Percentiles rank a stretch among this genome's conserved stretches.
phyloP scores from a whole-genome alignment of 2,329 filamentous ascomycete genomes.

The Grosmannia clavigera region DNA sequence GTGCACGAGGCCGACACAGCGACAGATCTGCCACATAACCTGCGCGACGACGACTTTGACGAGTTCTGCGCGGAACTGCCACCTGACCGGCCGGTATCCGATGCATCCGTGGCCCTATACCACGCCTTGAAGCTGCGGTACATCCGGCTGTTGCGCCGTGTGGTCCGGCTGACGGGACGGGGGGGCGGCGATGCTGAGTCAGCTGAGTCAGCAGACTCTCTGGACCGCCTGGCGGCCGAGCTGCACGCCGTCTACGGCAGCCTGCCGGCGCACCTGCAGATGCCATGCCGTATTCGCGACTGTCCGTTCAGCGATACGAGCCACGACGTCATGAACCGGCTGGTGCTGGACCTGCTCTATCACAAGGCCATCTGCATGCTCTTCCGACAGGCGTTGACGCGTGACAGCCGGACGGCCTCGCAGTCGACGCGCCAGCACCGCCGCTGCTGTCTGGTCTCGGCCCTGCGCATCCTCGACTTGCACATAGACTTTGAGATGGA shows the following conservation, averaged over 20 bases:
- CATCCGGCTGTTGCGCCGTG: slow-evolving; percentile 25
- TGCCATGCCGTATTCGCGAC: slow-evolving; percentile 10
- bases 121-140: slow-evolving; percentile 31
- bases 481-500: slow-evolving; percentile 36
- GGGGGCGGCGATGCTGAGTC: too few relatives aligned
- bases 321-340: slow-evolving; percentile 35
- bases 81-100: slow-evolving; percentile 37
- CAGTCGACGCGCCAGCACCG: slow-evolving; percentile 17
- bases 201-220: neutral
- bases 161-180: slow-evolving; percentile 20
- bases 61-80: slow-evolving; percentile 43
- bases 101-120: slow-evolving; percentile 46
- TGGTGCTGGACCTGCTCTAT: slow-evolving; percentile 36
- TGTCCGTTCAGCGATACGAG: slow-evolving; percentile 29
- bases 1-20: slow-evolving; percentile 49
- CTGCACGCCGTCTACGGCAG: neutral
- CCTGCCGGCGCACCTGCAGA: slow-evolving; percentile 10
- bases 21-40: slow-evolving; percentile 46
- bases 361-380: slow-evolving; percentile 44
- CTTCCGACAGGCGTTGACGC: slow-evolving; percentile 35
- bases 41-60: slow-evolving; percentile 54
- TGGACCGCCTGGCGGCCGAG: slow-evolving; percentile 4
- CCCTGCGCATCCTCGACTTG: slow-evolving; percentile 32
- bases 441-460: slow-evolving; percentile 38
- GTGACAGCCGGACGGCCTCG: neutral